Base-by-base conservation (phyloP, 495 filamentous ascomycete species). In the Ramalina intermedia region DNA sequence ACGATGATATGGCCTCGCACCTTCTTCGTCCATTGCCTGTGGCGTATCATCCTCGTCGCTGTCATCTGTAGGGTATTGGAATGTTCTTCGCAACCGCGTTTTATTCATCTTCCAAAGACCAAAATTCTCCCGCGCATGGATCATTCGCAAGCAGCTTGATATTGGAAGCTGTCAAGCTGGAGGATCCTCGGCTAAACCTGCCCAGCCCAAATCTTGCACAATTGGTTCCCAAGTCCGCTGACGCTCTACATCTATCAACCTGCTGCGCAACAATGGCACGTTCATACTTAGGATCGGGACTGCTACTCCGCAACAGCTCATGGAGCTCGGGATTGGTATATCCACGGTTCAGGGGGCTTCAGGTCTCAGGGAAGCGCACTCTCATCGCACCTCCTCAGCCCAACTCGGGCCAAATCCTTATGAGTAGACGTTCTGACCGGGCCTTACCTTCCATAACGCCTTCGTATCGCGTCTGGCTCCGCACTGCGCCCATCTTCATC, bases 341-440 rank as follows among this genome's bases (percentile, higher is more conserved):
- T 11, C 29, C 29, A 11, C 29, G 29, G 12, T 9, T 2, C 8
- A 13, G 2, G 29, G 29, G 29, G 5, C 12, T 54, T 38, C 55
- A 49, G 21, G 17, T 55, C 2, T 12, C 35, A 7, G 9, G 33
- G 4, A 48, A 23, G 38, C 69, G 70, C 50, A 73, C 63, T 21
- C 50, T 73, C 41, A 72, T 73, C 42, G 67, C 72, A 13, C 66
- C 72, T 12, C 72, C 72, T 6, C 57, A 50, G 16, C 62, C 68
- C 23, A 66, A 66, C 47, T 63, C 69, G 11, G 85, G 85, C 6
- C 86, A 85, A 42, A 27, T 37, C 7, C 67, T 95, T 53, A 76
- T 89, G 72, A 78, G 81, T 57, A 79, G 88, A 53, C 78, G 87
- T 49, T 64, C 82, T 51, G 87, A 94, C 64, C 80, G 88, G 49